Evolutionary conservation across 306 rosid genomes (phyloP), one percentile per base, ranked within the genome.

Genomic region (Lathyrus sativus): DNA sequence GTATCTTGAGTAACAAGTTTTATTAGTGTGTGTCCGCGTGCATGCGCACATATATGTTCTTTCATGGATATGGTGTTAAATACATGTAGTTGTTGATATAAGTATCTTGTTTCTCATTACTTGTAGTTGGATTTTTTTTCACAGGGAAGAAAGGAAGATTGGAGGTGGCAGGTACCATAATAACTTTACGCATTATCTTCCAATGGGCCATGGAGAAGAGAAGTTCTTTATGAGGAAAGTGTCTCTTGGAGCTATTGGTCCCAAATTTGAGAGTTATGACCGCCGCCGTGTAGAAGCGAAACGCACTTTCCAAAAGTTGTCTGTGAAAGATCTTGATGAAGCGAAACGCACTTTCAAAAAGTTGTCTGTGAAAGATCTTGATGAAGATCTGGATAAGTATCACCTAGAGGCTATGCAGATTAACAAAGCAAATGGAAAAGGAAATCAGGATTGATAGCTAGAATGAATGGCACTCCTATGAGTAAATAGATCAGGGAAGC

Each of bases 331-430:
- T 49, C 90, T 88, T 46, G 90, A 88, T 54, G 86, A 85, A 15
- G 93, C n/a, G n/a, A n/a, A n/a, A n/a, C n/a, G n/a, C n/a, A n/a
- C n/a, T n/a, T n/a, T n/a, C n/a, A n/a, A n/a, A n/a, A n/a, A 69
- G 66, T 12, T 80, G 60, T 74, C 88, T 24, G 74, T 42, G 9
- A 71, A 75, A 62, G 90, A 85, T 49, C 90, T 88, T 46, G 90
- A 88, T 54, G 86, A 85, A 15, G 93, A 88, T 22, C 73, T 88
- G 88, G 93, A 85, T 79, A 77, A 18, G 51, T 85, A 88, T 79
- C 87, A 29, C 64, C 66, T 15, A 3, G 74, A 74, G 29, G 83
- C 82, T 72, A 64, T 18, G 78, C 22, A 28, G 76, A 22, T 67
- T 44, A 73, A 24, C 5, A 28, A 61, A 10, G 26, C 50, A 60